phyloP scores from a whole-genome alignment of 208 protist genomes.

The Crithidia mellificae region DNA sequence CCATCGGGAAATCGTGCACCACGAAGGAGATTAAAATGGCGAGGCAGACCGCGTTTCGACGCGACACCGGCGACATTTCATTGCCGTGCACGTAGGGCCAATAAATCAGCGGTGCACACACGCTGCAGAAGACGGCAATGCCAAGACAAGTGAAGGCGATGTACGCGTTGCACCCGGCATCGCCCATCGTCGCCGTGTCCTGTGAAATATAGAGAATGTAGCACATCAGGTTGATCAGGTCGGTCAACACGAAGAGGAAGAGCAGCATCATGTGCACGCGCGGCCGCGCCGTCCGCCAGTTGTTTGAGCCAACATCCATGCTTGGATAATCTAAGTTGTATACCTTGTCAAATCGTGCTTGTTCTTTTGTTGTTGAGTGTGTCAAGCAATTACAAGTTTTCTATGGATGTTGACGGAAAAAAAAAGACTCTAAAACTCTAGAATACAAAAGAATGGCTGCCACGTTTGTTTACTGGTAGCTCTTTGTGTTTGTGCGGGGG shows the following conservation, averaged over 20 bases:
- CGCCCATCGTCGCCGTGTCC: conserved; percentile 11
- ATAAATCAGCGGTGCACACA: conserved; percentile 66
- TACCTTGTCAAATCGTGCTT: no score
- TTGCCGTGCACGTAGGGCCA: conserved; percentile 66
- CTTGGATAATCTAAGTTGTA: no score
- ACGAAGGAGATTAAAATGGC: conserved; percentile 66
- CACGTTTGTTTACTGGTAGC: no score
- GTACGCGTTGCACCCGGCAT: conserved; percentile 50
- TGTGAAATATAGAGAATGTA: conserved; percentile 56
- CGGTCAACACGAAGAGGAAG: conserved; percentile 54
- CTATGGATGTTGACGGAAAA: no score
- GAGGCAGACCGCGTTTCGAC: conserved; percentile 51
- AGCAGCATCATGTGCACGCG: conserved; percentile 54
- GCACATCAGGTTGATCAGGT: conserved; percentile 63
- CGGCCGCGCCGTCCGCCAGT: conserved; percentile 42
- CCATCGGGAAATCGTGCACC: conserved; percentile 69
- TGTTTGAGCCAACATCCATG: conserved; percentile 16
- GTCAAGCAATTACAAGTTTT: no score
- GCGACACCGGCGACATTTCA: conserved; percentile 69
- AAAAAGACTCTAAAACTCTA: no score
- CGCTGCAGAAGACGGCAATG: conserved; percentile 46
- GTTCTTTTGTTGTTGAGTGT: no score
- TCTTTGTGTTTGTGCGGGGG: no score
- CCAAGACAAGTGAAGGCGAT: conserved; percentile 58
- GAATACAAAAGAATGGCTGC: no score